Conservation (phyloP, 352 stramenopile species). For the Pythium volutum region DNA sequence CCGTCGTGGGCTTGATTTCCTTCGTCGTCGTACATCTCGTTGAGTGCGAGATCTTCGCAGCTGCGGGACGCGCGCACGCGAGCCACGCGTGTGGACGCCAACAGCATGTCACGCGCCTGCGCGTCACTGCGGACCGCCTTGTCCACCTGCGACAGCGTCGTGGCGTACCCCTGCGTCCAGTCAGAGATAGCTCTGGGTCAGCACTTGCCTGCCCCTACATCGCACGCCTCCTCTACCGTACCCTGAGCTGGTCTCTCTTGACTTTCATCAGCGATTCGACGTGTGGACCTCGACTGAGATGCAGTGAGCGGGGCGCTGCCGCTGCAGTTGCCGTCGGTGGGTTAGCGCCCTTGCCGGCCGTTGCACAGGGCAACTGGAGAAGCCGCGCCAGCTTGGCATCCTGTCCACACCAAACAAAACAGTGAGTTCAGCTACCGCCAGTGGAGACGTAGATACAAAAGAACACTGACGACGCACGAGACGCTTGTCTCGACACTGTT, state of each 20-base stretch:
- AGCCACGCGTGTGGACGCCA: slow-evolving; percentile 23
- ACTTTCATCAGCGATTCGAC: not conserved
- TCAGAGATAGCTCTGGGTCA: not conserved
- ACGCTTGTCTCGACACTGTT: slow-evolving; percentile 24
- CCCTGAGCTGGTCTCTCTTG: slow-evolving; percentile 34
- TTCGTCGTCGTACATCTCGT: slow-evolving; percentile 1
- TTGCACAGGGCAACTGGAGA: slow-evolving; percentile 2
- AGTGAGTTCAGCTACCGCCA: too few species aligned
- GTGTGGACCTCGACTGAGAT: slow-evolving; percentile 1
- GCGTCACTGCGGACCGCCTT: slow-evolving; percentile 35
- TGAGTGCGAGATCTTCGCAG: slow-evolving; percentile 6
- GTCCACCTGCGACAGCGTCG: not conserved
- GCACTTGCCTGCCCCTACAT: not conserved
- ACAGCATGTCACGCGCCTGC: slow-evolving; percentile 38
- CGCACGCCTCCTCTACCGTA: slow-evolving; percentile 8
- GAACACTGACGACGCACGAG: slow-evolving; percentile 20
- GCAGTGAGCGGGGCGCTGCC: not conserved
- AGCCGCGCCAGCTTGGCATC: slow-evolving; percentile 23
- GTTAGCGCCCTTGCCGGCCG: not conserved
- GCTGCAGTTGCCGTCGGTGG: not conserved
- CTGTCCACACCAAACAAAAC: not conserved
- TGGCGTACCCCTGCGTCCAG: not conserved
- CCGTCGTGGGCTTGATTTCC: not conserved
- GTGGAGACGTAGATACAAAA: not conserved
- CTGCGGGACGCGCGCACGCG: slow-evolving; percentile 2